Conservation (phyloP, 1,139 yeast species). For the Suhomyces wounanorum region DNA sequence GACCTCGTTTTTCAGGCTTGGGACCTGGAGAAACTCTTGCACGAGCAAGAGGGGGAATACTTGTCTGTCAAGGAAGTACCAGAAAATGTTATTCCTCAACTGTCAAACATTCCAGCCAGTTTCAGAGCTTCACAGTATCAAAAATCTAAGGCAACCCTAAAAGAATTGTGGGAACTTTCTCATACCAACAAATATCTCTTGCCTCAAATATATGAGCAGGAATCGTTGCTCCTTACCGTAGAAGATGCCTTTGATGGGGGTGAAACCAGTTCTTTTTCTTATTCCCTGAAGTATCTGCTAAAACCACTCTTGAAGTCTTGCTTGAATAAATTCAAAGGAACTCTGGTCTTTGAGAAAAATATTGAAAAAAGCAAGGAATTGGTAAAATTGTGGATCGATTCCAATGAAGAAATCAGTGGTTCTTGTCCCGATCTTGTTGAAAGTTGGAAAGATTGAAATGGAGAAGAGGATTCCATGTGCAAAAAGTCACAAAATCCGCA, state of each 20-base stretch:
- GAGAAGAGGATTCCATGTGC: not conserved
- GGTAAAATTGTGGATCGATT: constrained; percentile 25
- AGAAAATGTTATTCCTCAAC: not conserved
- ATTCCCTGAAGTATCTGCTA: constrained; percentile 19
- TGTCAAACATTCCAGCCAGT: too few relatives aligned
- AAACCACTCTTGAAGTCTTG: constrained; percentile 22
- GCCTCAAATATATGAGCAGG: constrained; percentile 26
- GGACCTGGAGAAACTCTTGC: constrained; percentile 11
- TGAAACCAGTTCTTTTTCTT: constrained; percentile 12
- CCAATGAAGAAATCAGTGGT: constrained; percentile 20
- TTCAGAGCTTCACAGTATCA: not conserved
- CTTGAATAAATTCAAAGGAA: constrained; percentile 19
- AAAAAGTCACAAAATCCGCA: not conserved
- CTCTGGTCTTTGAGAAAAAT: constrained; percentile 12
- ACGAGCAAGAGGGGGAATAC: not conserved
- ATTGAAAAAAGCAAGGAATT: constrained; percentile 23
- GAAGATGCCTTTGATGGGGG: constrained; percentile 7
- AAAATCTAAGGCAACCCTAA: not conserved
- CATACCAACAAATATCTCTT: constrained; percentile 21
- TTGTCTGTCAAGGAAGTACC: not conserved
- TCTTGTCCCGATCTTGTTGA: constrained; percentile 15
- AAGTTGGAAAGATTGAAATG: not conserved
- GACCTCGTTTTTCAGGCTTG: constrained; percentile 22
- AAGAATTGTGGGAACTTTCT: constrained; percentile 22
- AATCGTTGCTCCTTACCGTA: constrained; percentile 1